These are phyloP conservation scores for Vicia villosa DNA, from an alignment of 306 rosid species.

Conservation along the genomic window DNA sequence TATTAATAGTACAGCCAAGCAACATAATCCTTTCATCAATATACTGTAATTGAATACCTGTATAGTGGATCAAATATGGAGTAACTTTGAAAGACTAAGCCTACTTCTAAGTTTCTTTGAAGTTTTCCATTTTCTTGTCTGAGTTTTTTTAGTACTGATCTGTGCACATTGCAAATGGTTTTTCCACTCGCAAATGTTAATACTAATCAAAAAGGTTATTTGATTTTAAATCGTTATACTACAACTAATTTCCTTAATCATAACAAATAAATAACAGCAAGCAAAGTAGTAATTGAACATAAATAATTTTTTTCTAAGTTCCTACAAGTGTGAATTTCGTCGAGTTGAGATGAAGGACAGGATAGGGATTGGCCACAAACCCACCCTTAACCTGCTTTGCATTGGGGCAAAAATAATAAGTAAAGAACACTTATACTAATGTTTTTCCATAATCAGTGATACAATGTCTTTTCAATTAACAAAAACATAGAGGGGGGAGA, in stretches of 20 bases:
- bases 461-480: not conserved
- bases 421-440: not conserved
- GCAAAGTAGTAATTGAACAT: not conserved
- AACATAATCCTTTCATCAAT: too few relatives aligned
- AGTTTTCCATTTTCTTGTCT: too few relatives aligned
- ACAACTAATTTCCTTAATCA: not conserved
- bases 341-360: not conserved
- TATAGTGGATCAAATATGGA: too few relatives aligned
- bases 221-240: not conserved
- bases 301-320: not conserved
- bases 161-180: too few relatives aligned
- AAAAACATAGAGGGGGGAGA: not conserved
- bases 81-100: not conserved
- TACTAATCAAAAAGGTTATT: not conserved
- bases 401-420: not conserved
- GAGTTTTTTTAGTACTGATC: not conserved
- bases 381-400: not conserved
- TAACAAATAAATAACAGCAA: not conserved
- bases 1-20: too few relatives aligned
- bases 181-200: too few relatives aligned
- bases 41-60: too few relatives aligned
- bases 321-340: not conserved
- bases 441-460: not conserved
- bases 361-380: not conserved
- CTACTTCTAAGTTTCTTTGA: not conserved